Evolutionary conservation across 75 land plant species (phyloP), one percentile per base, ranked within the genome.

Genomic region (Cupressus sempervirens): DNA sequence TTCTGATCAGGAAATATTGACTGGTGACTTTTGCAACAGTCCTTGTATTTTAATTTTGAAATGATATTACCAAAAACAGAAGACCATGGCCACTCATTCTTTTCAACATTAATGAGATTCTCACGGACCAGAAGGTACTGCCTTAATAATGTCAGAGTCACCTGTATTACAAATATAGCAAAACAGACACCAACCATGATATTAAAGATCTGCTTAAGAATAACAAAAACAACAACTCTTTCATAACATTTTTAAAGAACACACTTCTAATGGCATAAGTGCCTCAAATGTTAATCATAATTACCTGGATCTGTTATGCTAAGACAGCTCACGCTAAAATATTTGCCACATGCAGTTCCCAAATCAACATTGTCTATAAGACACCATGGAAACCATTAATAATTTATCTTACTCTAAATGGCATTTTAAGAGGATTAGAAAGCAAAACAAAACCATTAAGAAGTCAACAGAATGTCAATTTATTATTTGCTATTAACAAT

Each of bases 291-390:
- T 26, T 62, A 62, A 1, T 62, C 67, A 85, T 32, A 6, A 88
- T 58, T 83, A 93, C 94, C 94, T 67, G 92, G 92, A 83, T 93
- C 92, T 40, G 88, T 86, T 81, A 93, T 89, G 90, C 92, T 92
- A 14, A 93, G 87, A 87, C 93, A 92, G 82, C 88, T 88, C 26
- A 93, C 95, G 4, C 95, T 90, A 89, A 53, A 93, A 40, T 91
- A 94, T 86, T 94, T 94, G 11, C 96, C 96, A 85, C 96, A 94
- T 29, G 94, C 96, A 20, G 96, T 94, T 38, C 96, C 96, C 40
- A 94, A 48, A 82, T 94, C 96, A 45, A 90, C 93, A 86, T 94
- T 94, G 86, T 89, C 95, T 93, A 91, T 16, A 80, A 84, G 67
- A 62, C n/a, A 62, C 26, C 67, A 62, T 62, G 67, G 0, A n/a